Evolutionary conservation across 2,329 filamentous ascomycete genomes (phyloP).

Genomic region (Purpureocillium takamizusanense): DNA sequence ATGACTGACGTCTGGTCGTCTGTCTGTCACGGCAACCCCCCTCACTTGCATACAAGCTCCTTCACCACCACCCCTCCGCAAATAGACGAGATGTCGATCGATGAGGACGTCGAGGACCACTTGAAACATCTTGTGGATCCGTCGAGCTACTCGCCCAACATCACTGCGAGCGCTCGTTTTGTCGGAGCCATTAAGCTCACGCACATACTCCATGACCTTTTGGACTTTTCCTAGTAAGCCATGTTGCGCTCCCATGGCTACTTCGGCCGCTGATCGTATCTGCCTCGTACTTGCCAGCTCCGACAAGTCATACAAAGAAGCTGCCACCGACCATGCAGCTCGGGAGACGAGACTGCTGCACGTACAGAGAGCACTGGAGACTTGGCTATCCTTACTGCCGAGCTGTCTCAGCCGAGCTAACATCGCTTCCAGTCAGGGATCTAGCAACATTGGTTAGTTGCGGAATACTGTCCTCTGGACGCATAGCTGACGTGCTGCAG

Average conservation of each 20-base stretch:
- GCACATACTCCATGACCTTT: no score
- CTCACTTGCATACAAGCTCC: constrained; percentile 21
- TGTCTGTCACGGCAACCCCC: constrained; percentile 27
- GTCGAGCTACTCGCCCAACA: constrained; percentile 8
- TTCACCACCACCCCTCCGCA: constrained; percentile 20
- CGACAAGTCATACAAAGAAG: not conserved
- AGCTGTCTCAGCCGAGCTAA: no score
- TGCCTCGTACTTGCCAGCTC: not conserved
- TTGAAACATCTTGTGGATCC: not conserved
- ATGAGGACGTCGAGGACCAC: constrained; percentile 15
- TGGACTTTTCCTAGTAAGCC: no score
- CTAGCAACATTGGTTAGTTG: no score
- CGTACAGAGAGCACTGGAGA: no score
- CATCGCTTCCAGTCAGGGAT: no score
- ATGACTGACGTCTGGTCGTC: constrained; percentile 26
- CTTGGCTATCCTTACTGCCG: no score
- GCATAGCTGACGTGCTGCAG: not conserved
- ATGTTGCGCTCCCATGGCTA: no score
- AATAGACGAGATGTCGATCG: constrained; percentile 23
- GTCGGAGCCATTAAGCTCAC: constrained; percentile 10
- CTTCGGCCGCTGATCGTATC: no score
- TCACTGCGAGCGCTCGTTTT: constrained; percentile 18
- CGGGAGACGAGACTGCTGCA: no score
- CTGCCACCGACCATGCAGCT: not conserved
- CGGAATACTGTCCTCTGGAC: not conserved